Percentiles rank a stretch among this genome's conserved stretches.
Conservation (phyloP, 176 grass and related monocot species). For the Aegilops umbellulata region DNA sequence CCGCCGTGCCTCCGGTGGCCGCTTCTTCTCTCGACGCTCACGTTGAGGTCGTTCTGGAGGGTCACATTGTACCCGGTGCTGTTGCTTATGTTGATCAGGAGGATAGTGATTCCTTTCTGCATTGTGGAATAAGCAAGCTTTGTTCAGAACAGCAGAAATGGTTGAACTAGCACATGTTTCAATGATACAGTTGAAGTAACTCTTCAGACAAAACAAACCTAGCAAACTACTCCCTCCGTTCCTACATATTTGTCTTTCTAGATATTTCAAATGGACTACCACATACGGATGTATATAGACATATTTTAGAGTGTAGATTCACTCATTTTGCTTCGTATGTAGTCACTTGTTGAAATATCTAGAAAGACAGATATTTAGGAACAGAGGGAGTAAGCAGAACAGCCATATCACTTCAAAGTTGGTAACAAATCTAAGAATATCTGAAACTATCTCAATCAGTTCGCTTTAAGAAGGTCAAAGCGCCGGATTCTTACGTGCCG, state of each 20-base stretch:
- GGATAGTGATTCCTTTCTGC: conserved; percentile 72
- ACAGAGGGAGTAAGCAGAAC: no score
- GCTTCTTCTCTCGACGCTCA: conserved; percentile 27
- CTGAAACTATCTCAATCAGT: neutral
- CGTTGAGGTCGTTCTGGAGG: conserved; percentile 70
- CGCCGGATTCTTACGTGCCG: conserved; percentile 32
- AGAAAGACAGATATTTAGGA: no score
- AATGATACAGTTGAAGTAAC: neutral
- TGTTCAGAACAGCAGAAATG: neutral
- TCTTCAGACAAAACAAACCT: neutral
- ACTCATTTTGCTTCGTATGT: no score
- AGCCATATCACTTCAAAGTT: neutral
- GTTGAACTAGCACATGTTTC: neutral
- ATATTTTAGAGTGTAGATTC: no score
- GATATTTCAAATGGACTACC: no score
- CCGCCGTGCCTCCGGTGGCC: conserved; percentile 18
- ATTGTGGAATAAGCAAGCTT: conserved; percentile 11
- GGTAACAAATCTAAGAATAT: neutral
- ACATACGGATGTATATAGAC: no score
- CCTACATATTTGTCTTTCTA: no score
- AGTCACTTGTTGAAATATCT: no score
- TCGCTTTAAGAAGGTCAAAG: neutral
- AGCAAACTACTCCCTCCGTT: no score
- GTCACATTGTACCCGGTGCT: conserved; percentile 51
- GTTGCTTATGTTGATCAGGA: conserved; percentile 90